phyloP scores from a whole-genome alignment of 306 rosid species.

The Quercus rubra region DNA sequence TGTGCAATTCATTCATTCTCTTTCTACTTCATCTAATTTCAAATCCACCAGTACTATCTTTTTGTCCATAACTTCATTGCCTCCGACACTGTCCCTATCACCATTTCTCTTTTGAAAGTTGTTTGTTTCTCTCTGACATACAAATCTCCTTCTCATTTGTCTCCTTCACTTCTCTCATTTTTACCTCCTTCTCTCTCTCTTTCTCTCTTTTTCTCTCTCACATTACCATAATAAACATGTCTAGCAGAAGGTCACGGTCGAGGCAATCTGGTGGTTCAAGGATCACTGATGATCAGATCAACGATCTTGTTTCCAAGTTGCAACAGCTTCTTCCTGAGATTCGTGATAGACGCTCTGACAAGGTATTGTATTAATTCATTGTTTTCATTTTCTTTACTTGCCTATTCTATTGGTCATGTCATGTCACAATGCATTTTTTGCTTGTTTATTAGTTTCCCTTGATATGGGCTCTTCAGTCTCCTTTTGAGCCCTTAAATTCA shows the following conservation, averaged over 20 bases:
- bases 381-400: no score
- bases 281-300: conserved; percentile 93
- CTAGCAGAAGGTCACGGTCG: conserved; percentile 66
- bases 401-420: background rate
- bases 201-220: background rate
- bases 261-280: conserved; percentile 73
- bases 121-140: conserved; percentile 1
- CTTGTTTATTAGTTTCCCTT: background rate
- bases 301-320: conserved; percentile 89
- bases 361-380: conserved; percentile 36
- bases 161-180: background rate
- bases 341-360: conserved; percentile 73
- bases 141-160: conserved; percentile 1
- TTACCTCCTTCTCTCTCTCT: background rate
- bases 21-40: background rate
- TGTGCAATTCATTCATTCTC: background rate
- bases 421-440: background rate
- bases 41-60: background rate
- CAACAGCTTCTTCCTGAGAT: conserved; percentile 97
- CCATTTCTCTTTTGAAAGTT: background rate
- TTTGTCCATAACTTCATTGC: background rate
- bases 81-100: background rate
- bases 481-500: background rate
- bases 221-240: conserved; percentile 32
- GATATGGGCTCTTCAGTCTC: background rate